Evolutionary conservation across 2,329 filamentous ascomycete species (phyloP), one percentile per base, ranked within the genome.

Genomic region (Sarocladium kiliense): DNA sequence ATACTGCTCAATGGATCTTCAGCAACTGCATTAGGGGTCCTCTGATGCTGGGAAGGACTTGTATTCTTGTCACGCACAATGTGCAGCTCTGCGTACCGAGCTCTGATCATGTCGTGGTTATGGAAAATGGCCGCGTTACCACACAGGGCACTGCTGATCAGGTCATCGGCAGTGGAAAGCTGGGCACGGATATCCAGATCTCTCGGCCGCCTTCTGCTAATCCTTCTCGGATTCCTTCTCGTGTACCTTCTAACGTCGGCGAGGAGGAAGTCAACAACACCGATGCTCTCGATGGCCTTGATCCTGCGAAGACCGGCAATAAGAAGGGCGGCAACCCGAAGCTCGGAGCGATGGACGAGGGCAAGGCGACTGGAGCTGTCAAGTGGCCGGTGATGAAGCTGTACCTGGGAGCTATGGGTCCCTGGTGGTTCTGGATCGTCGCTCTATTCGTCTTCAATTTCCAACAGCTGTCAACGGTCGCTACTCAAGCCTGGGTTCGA

Each of bases 1-100:
- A 99, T 64, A 97, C 94, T 0, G 92, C 92, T 2, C 95, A 97
- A 69, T 97, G 95, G 87, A 97, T 99, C 61, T 97, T 97, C 73
- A 88, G 88, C 67, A 88, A 96, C 70, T 96, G 92, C 57, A 86
- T 99, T 60, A 86, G 86, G 63, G 94, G 94, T 2, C 89, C 90
- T 5, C 74, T 99, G 53, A 97, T 99, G 94, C 75, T 81, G 56
- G 80, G 86, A 65, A 85, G 94, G 41, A 97, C 94, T 26, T 97
- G 94, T 69, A 90, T 99, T 54, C 79, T 99, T 42, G 93, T 99
- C 34, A 97, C 94, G 0, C 94, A 99, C 75, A 99, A 97, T 65
- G 83, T 94, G 26, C 82, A 89, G n/a, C 81, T 99, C 18, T 94
- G 91, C 62, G 84, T 91, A 7, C 91, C 92, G 4, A 79, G 85